phyloP scores from a whole-genome alignment of 495 filamentous ascomycete genomes.

The Pseudomonodictys pantanalensis region DNA sequence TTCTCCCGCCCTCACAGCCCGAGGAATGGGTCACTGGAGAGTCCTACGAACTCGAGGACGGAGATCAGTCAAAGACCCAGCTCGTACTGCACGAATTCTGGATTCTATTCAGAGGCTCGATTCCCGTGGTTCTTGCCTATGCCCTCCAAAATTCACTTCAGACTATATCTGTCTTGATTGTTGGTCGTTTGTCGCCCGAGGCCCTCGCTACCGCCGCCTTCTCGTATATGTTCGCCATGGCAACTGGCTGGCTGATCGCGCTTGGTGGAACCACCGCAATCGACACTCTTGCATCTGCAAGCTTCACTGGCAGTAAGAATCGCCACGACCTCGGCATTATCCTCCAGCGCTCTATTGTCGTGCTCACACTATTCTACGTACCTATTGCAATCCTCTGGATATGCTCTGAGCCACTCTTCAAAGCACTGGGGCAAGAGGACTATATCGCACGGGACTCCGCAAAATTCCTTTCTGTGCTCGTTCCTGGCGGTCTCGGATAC shows the following conservation, averaged over 20 bases:
- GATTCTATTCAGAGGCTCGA: slow-evolving; percentile 63
- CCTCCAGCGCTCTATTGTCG: slow-evolving; percentile 74
- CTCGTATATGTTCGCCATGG: slow-evolving; percentile 92
- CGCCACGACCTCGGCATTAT: slow-evolving; percentile 80
- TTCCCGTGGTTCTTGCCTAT: slow-evolving; percentile 86
- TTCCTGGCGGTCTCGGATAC: slow-evolving; percentile 84
- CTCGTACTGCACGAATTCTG: slow-evolving; percentile 61
- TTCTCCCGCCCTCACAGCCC: slow-evolving; percentile 33
- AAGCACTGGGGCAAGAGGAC: slow-evolving; percentile 72
- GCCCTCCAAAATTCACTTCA: slow-evolving; percentile 86
- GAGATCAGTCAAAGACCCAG: slow-evolving; percentile 26
- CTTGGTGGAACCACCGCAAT: slow-evolving; percentile 90
- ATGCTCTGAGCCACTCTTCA: slow-evolving; percentile 73
- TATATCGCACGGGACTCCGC: slow-evolving; percentile 73
- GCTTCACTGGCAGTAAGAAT: slow-evolving; percentile 81
- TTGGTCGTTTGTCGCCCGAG: slow-evolving; percentile 76
- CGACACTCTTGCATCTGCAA: slow-evolving; percentile 81
- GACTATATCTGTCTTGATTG: slow-evolving; percentile 78
- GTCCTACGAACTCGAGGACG: slow-evolving; percentile 38
- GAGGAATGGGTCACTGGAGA: slow-evolving; percentile 31
- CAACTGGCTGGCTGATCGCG: slow-evolving; percentile 85
- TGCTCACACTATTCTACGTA: slow-evolving; percentile 71
- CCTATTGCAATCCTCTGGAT: slow-evolving; percentile 75
- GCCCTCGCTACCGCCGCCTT: slow-evolving; percentile 82
- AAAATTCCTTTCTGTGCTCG: slow-evolving; percentile 70